These are phyloP conservation scores for Spathaspora sp. DNA, from an alignment of 1,139 yeast species.

Conservation along the genomic window DNA sequence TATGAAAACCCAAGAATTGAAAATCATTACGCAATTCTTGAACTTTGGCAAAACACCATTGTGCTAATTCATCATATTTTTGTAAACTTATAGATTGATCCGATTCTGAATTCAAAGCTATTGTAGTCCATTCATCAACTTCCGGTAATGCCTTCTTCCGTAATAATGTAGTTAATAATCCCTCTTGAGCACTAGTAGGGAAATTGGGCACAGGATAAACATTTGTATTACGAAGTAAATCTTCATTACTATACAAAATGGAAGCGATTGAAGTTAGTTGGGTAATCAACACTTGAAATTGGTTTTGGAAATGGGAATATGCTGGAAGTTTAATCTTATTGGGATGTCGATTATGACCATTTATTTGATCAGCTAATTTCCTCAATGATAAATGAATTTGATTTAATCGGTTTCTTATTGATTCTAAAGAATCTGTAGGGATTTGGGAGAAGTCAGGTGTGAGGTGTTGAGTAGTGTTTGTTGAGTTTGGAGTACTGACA, in stretches of 20 bases:
- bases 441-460: slow-evolving; percentile 25
- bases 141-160: slow-evolving; percentile 89
- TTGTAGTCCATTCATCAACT: slow-evolving; percentile 80
- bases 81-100: slow-evolving; percentile 24
- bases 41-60: slow-evolving; percentile 60
- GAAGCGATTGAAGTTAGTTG: slow-evolving; percentile 75
- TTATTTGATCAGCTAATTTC: slow-evolving; percentile 44
- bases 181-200: slow-evolving; percentile 83
- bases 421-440: slow-evolving; percentile 42
- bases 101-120: slow-evolving; percentile 42
- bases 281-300: slow-evolving; percentile 77
- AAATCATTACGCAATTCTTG: slow-evolving; percentile 55
- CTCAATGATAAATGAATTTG: slow-evolving; percentile 47
- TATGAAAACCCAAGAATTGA: slow-evolving; percentile 61
- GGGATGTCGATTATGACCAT: slow-evolving; percentile 41
- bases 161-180: slow-evolving; percentile 74
- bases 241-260: slow-evolving; percentile 62
- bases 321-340: slow-evolving; percentile 39
- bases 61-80: slow-evolving; percentile 55
- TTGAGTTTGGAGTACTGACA: neutral
- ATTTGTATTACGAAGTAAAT: slow-evolving; percentile 61
- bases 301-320: slow-evolving; percentile 60
- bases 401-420: slow-evolving; percentile 42
- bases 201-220: slow-evolving; percentile 82
- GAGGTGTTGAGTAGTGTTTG: slow-evolving; percentile 9